These are phyloP conservation scores for Pelargonium nanum DNA, from an alignment of 345 rosid genomes.

Conservation along the genomic window DNA sequence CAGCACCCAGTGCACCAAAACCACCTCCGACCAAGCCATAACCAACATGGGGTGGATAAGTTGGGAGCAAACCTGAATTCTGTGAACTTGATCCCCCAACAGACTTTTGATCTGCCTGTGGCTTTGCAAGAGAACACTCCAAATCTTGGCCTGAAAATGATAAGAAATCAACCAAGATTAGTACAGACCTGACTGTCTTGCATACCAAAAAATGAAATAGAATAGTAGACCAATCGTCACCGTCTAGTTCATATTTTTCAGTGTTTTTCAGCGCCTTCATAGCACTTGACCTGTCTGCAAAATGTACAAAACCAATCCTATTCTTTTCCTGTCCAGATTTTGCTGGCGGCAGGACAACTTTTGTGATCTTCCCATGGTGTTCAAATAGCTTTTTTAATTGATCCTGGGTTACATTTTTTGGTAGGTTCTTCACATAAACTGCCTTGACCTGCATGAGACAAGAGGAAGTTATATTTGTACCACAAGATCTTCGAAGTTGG, in stretches of 20 bases:
- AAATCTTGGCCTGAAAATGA: slow-evolving; percentile 52
- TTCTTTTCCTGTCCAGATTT: slow-evolving; percentile 75
- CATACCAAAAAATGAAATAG: slow-evolving; percentile 8
- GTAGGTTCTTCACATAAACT: slow-evolving; percentile 79
- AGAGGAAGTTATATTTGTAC: not conserved
- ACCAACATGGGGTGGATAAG: slow-evolving; percentile 56
- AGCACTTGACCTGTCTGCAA: slow-evolving; percentile 79
- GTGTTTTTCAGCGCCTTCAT: slow-evolving; percentile 79
- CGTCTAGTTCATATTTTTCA: slow-evolving; percentile 84
- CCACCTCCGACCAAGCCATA: slow-evolving; percentile 63
- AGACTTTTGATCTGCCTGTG: slow-evolving; percentile 73
- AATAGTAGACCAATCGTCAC: slow-evolving; percentile 22
- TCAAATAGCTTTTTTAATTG: slow-evolving; percentile 66
- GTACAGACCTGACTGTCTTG: not conserved
- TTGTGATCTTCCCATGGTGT: slow-evolving; percentile 68
- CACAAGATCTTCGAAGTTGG: not conserved
- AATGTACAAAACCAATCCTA: slow-evolving; percentile 88
- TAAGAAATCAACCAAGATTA: not conserved
- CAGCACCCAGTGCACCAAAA: slow-evolving; percentile 47
- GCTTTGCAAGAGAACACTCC: slow-evolving; percentile 94
- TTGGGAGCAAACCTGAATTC: slow-evolving; percentile 52
- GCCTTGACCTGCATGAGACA: slow-evolving; percentile 64
- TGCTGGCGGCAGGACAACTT: slow-evolving; percentile 81
- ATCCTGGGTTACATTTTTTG: slow-evolving; percentile 65
- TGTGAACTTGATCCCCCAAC: slow-evolving; percentile 39